Base-by-base conservation (phyloP, 1,284 basidiomycete species). In the Austroboletus novae-zelandiae region DNA sequence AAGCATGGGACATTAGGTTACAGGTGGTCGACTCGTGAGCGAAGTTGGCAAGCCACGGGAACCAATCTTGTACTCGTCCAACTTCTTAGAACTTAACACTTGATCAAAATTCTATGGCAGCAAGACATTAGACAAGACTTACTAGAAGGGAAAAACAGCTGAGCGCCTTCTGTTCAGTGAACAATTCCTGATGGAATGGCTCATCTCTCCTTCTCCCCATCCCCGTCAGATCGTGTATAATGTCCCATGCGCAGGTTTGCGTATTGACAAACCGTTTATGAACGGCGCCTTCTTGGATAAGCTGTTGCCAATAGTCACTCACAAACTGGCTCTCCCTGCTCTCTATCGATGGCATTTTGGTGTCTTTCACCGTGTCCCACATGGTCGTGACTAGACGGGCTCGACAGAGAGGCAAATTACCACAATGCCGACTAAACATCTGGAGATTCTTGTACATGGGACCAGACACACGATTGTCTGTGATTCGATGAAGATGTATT, bases 381-480 rank as follows among this genome's bases (percentile, higher is more conserved):
- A 68, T 64, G 1, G 64, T 68, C 2, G 66, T 64, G 31, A 64
- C 64, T 13, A 64, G 45, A 68, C 25, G 57, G 10, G 75, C 73
- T 5, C 60, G 51, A 27, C 0, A 48, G 3, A 61, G 37, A 15
- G 47, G 31, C 31, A 32, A 32, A 32, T 32, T 32, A 13, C 31
- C 59, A 2, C 59, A 61, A n/a, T 64, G 45, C 10, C 48, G 47
- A 45, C 74, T 74, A 55, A 79, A 78, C 60, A 77, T 65, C 30
- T 64, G 62, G 52, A 68, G 17, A 17, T 64, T 53, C 39, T 34
- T 53, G 45, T 65, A 60, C 35, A 62, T 43, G 4, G 47, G 79
- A 73, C 78, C 78, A 14, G 67, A 59, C 25, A 9, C 15, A 11
- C 65, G 35, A 32, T 53, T 65, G 54, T 79, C 78, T 14, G 75